These are phyloP conservation scores for Colletotrichum acutatum DNA, from an alignment of 2,329 filamentous ascomycete genomes.

Conservation along the genomic window DNA sequence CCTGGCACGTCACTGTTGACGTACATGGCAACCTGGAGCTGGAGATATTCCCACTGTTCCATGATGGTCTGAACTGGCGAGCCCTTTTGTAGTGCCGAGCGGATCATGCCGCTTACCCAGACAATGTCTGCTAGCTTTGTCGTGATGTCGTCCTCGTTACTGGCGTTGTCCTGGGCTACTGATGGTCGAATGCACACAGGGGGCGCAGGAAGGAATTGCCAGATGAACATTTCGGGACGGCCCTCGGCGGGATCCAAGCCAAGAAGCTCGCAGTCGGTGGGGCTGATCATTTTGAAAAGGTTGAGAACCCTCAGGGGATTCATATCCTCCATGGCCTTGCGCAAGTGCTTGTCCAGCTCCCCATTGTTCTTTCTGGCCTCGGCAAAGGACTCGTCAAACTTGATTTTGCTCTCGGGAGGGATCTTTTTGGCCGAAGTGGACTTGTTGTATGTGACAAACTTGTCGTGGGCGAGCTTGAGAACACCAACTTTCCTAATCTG, in stretches of 20 bases:
- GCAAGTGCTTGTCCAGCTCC: conserved; percentile 90
- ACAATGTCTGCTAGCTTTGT: conserved; percentile 98
- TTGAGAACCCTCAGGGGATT: conserved; percentile 91
- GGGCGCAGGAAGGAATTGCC: conserved; percentile 94
- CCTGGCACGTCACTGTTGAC: conserved; percentile 97
- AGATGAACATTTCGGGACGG: conserved; percentile 95
- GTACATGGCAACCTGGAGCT: conserved; percentile 96
- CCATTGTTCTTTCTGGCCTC: conserved; percentile 81
- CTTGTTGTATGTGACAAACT: conserved; percentile 87
- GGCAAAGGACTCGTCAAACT: conserved; percentile 87
- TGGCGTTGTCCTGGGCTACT: conserved; percentile 91
- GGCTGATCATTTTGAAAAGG: conserved; percentile 87
- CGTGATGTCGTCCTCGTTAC: conserved; percentile 95
- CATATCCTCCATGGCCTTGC: conserved; percentile 93
- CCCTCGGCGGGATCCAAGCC: conserved; percentile 89
- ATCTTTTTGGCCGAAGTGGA: conserved; percentile 89
- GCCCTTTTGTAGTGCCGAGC: conserved; percentile 83
- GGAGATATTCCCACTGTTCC: conserved; percentile 98
- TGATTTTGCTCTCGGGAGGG: conserved; percentile 81
- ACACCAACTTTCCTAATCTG: conserved; percentile 91
- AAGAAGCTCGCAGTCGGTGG: conserved; percentile 88
- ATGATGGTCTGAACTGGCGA: conserved; percentile 90
- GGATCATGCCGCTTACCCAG: conserved; percentile 88
- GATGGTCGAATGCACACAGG: conserved; percentile 95
- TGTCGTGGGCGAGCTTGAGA: conserved; percentile 95